Percentiles rank a stretch among this genome's conserved stretches.
These are phyloP conservation scores for Eutrema japonicum DNA, from an alignment of 345 rosid genomes.

Conservation along the genomic window DNA sequence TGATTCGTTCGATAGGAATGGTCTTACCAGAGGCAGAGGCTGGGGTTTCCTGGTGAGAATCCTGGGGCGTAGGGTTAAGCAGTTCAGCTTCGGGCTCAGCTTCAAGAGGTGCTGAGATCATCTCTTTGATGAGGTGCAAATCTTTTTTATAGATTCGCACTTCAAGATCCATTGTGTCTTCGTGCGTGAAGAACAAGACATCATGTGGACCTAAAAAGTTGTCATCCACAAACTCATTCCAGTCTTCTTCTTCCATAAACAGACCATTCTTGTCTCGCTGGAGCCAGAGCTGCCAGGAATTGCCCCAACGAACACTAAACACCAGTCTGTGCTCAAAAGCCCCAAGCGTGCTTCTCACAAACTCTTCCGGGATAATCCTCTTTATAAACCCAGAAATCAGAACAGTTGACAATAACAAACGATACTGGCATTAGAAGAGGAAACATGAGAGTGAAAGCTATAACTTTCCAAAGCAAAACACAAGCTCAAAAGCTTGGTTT, in stretches of 20 bases:
- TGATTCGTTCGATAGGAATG: conserved; percentile 2
- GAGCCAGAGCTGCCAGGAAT: conserved; percentile 38
- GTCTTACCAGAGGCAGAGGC: conserved; percentile 23
- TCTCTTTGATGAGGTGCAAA: conserved; percentile 3
- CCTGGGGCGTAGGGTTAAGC: neutral
- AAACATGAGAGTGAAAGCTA: conserved; percentile 9
- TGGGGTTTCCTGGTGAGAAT: neutral
- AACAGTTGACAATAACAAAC: conserved; percentile 12
- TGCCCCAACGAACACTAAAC: conserved; percentile 34
- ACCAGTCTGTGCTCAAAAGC: conserved; percentile 35
- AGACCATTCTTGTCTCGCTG: conserved; percentile 18
- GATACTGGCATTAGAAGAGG: neutral
- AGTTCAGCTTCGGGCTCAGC: conserved; percentile 17
- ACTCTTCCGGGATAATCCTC: conserved; percentile 38
- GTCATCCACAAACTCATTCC: conserved; percentile 39
- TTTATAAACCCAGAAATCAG: conserved; percentile 9
- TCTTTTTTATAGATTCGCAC: conserved; percentile 4
- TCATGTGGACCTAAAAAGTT: conserved; percentile 14
- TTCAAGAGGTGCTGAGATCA: conserved; percentile 7
- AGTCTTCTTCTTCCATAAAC: conserved; percentile 34
- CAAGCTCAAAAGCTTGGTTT: neutral
- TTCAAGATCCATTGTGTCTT: conserved; percentile 9
- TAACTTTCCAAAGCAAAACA: neutral
- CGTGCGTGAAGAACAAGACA: conserved; percentile 27
- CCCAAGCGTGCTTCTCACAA: conserved; percentile 11